phyloP scores from a whole-genome alignment of 2,329 filamentous ascomycete species.

The Dactylonectria estremocensis region DNA sequence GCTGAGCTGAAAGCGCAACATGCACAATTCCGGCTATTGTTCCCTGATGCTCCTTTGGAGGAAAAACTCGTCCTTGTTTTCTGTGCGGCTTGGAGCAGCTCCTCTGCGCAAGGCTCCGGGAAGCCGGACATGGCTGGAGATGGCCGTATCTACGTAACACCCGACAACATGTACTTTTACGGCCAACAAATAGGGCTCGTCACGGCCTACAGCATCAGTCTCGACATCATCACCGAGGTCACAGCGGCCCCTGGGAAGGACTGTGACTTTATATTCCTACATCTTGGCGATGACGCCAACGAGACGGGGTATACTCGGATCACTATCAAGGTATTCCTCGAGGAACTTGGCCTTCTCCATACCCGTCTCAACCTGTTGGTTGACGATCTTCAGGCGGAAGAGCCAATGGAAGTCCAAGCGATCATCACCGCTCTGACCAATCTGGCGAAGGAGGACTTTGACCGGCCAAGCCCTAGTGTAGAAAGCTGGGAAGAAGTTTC shows the following conservation, averaged over 20 bases:
- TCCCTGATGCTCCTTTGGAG: conserved; percentile 82
- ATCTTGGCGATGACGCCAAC: conserved; percentile 75
- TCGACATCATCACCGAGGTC: conserved; percentile 87
- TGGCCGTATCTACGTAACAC: conserved; percentile 89
- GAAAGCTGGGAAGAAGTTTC: conserved; percentile 94
- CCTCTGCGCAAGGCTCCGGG: conserved; percentile 59
- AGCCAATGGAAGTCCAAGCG: conserved; percentile 77
- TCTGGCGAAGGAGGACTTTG: conserved; percentile 77
- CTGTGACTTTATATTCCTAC: conserved; percentile 93
- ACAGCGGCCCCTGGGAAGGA: conserved; percentile 91
- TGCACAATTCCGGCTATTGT: conserved; percentile 92
- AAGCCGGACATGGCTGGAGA: conserved; percentile 68
- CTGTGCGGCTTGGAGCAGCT: conserved; percentile 85
- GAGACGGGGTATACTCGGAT: conserved; percentile 79
- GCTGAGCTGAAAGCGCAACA: conserved; percentile 87
- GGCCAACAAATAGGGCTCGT: conserved; percentile 94
- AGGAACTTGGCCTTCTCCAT: conserved; percentile 87
- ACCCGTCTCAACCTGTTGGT: conserved; percentile 88
- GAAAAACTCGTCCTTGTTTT: conserved; percentile 94
- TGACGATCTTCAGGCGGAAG: conserved; percentile 81
- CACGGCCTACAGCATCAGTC: conserved; percentile 82
- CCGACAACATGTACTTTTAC: conserved; percentile 94
- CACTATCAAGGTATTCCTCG: conserved; percentile 93
- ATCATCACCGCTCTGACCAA: conserved; percentile 81
- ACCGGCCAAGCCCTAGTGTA: conserved; percentile 76